phyloP scores from a whole-genome alignment of 768 basidiomycete genomes.

The Cytidiella melzeri region DNA sequence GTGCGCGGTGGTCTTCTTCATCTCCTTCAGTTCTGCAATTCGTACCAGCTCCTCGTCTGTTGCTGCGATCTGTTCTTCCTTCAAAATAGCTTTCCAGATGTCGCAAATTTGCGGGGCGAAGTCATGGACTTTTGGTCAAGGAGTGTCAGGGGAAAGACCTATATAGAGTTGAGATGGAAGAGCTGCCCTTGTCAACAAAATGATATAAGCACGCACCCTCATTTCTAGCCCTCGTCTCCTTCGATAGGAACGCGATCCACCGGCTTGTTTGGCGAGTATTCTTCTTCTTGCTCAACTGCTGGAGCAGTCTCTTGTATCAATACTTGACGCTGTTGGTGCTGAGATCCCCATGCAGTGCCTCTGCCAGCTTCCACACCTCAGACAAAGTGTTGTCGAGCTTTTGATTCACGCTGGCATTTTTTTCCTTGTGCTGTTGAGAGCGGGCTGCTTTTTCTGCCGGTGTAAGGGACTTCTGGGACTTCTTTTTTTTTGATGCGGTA shows the following conservation, averaged over 20 bases:
- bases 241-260: slow-evolving; percentile 4
- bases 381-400: not conserved
- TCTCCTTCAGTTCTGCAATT: slow-evolving; percentile 1
- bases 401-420: not conserved
- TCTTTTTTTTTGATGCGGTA: too few relatives aligned
- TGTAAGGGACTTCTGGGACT: not conserved
- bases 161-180: too few relatives aligned
- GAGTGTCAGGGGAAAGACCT: too few relatives aligned
- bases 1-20: not conserved
- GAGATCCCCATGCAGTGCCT: not conserved
- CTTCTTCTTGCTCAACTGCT: not conserved
- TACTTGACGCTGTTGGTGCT: not conserved
- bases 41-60: not conserved
- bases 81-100: not conserved
- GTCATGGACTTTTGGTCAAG: too few relatives aligned
- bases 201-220: slow-evolving; percentile 1
- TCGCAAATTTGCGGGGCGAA: too few relatives aligned
- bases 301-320: not conserved
- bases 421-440: not conserved
- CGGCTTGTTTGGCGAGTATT: not conserved
- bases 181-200: not conserved
- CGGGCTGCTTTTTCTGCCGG: not conserved
- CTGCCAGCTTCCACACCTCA: not conserved
- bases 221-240: not conserved
- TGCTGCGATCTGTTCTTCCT: not conserved